Evolutionary conservation across 1,284 basidiomycete species (phyloP), one percentile per base, ranked within the genome.

Genomic region (Ustilago vetiveriae): DNA sequence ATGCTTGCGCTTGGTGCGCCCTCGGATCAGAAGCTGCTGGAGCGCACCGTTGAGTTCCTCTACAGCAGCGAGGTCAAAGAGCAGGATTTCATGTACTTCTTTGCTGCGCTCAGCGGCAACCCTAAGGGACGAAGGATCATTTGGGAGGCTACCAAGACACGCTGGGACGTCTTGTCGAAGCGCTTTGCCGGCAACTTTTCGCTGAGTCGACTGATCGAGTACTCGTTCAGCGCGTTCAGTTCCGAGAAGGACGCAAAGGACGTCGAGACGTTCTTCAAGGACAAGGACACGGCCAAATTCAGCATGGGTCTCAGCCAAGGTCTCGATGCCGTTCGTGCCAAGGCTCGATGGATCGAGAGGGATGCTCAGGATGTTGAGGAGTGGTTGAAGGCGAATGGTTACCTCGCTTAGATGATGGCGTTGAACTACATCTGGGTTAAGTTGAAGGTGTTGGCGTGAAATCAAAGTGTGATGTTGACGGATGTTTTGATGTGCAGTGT

Each of bases 181-280:
- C 90, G 36, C 88, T 93, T 90, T 87, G 65, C 62, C 17, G 78
- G 78, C 42, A 77, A 76, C 55, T 79, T 78, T 36, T 78, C 75
- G 30, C 74, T 81, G 33, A 70, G 68, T 24, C 51, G 78, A 29
- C 72, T 84, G 22, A 75, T 82, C 39, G 66, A 80, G 88, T 84
- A 84, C 52, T 84, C 88, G 7, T 88, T 92, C 82, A 83, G 83
- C 26, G 82, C 84, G 35, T 85, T 96, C 60, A 87, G 89, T 17
- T 87, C 86, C 17, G 84, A 89, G 70, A 83, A 88, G 69, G 94
- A 96, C 83, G 86, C 88, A 23, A 82, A 88, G 45, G 85, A 85
- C 7, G 86, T 88, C 21, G 87, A 88, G 47, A 85, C 82, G 4
- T 94, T 91, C 85, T 85, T 83, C 74, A 57, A 55, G 38, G 78